Evolutionary conservation across 345 rosid species (phyloP).

Genomic region (Gossypioides kirkii): DNA sequence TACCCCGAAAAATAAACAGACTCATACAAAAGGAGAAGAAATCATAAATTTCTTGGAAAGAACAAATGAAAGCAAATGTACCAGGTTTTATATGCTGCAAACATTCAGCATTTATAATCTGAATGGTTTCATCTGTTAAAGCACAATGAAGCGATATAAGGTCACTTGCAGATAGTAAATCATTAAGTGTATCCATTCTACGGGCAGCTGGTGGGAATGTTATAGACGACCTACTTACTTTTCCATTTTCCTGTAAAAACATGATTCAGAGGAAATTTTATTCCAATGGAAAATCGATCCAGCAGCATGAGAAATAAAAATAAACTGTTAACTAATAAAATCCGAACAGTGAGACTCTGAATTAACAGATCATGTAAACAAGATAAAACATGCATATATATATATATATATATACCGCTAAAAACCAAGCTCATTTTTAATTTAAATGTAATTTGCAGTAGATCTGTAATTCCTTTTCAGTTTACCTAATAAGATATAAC

Average conservation of each 20-base stretch:
- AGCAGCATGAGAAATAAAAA: neutral
- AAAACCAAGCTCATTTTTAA: neutral
- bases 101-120: constrained; percentile 88
- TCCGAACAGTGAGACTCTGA: neutral
- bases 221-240: constrained; percentile 41
- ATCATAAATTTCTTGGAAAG: neutral
- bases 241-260: constrained; percentile 59
- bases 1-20: neutral
- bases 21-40: neutral
- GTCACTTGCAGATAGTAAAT: constrained; percentile 92
- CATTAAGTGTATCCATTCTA: constrained; percentile 95
- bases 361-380: neutral
- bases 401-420: neutral
- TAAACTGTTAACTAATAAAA: too few relatives aligned
- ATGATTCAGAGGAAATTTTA: constrained; percentile 7
- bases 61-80: constrained; percentile 20
- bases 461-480: neutral
- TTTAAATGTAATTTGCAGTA: too few relatives aligned
- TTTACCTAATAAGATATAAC: neutral
- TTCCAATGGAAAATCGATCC: neutral
- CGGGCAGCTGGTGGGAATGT: constrained; percentile 90
- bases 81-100: constrained; percentile 97
- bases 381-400: neutral
- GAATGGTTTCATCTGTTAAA: constrained; percentile 80
- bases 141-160: constrained; percentile 91